These are phyloP conservation scores for Ramularia endophylla DNA, from an alignment of 2,329 filamentous ascomycete genomes.

Conservation along the genomic window DNA sequence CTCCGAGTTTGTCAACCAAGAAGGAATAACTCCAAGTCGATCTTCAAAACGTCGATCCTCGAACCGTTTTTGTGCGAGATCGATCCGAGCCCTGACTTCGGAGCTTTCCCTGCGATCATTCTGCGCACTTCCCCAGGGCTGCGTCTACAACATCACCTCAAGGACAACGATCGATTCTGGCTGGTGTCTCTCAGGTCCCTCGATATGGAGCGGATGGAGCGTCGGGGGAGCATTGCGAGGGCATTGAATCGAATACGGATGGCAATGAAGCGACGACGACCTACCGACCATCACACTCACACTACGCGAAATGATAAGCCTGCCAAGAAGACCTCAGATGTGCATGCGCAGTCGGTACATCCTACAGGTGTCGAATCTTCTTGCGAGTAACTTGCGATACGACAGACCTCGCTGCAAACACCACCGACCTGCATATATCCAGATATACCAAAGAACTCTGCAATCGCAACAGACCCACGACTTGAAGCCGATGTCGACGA, in stretches of 20 bases:
- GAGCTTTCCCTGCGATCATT: no score
- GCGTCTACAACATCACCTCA: no score
- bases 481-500: conserved; percentile 16
- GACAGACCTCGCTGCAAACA: not conserved
- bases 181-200: conserved; percentile 2
- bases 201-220: conserved; percentile 3
- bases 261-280: conserved; percentile 17
- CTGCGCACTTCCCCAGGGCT: no score
- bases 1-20: no score
- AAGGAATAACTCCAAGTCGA: no score
- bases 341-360: conserved; percentile 2
- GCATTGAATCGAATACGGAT: conserved; percentile 20
- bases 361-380: conserved; percentile 2
- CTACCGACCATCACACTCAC: conserved; percentile 8
- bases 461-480: conserved; percentile 2
- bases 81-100: no score
- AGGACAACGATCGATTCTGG: conserved; percentile 7
- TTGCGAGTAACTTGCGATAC: not conserved
- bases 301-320: not conserved
- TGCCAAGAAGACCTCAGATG: conserved; percentile 6
- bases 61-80: no score
- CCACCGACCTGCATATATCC: conserved; percentile 1
- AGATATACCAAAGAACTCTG: no score
- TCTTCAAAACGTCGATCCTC: no score
- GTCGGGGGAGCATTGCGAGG: conserved; percentile 22